phyloP scores from a whole-genome alignment of 345 rosid species.

The Excoecaria cochinchinensis region DNA sequence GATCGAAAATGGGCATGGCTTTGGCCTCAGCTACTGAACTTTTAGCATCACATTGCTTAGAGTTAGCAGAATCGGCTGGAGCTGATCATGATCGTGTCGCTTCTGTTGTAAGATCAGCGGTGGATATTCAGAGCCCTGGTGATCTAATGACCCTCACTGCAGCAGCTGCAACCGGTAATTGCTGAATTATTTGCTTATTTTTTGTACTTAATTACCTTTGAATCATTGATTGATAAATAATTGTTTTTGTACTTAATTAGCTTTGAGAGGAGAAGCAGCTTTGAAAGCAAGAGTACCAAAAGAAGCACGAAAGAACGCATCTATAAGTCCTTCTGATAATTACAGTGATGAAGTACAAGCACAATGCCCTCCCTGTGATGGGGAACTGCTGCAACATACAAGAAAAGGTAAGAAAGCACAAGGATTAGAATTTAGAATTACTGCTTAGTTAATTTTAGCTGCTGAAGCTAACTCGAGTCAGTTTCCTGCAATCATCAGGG shows the following conservation, averaged over 20 bases:
- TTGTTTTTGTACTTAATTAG: background rate
- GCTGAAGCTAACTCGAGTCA: background rate
- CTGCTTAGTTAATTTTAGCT: background rate
- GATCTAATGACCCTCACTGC: slow-evolving; percentile 93
- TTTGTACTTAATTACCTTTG: no score
- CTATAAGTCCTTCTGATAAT: slow-evolving; percentile 76
- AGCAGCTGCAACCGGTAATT: slow-evolving; percentile 92
- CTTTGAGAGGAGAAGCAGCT: slow-evolving; percentile 39
- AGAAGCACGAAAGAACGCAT: slow-evolving; percentile 82
- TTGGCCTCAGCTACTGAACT: slow-evolving; percentile 87
- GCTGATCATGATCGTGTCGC: slow-evolving; percentile 71
- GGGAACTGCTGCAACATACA: slow-evolving; percentile 70
- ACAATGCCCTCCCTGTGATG: slow-evolving; percentile 48
- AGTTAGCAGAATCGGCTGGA: slow-evolving; percentile 75
- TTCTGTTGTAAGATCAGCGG: slow-evolving; percentile 71
- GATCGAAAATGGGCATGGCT: slow-evolving; percentile 69
- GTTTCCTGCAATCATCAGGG: slow-evolving; percentile 46
- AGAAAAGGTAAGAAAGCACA: slow-evolving; percentile 48
- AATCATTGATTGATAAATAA: no score
- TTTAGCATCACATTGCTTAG: slow-evolving; percentile 85
- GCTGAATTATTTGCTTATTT: background rate
- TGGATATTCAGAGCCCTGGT: slow-evolving; percentile 73
- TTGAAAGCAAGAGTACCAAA: slow-evolving; percentile 73
- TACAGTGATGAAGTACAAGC: slow-evolving; percentile 40
- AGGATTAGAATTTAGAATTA: background rate